phyloP scores from a whole-genome alignment of 2,329 filamentous ascomycete species.

The Epichloe sibirici region DNA sequence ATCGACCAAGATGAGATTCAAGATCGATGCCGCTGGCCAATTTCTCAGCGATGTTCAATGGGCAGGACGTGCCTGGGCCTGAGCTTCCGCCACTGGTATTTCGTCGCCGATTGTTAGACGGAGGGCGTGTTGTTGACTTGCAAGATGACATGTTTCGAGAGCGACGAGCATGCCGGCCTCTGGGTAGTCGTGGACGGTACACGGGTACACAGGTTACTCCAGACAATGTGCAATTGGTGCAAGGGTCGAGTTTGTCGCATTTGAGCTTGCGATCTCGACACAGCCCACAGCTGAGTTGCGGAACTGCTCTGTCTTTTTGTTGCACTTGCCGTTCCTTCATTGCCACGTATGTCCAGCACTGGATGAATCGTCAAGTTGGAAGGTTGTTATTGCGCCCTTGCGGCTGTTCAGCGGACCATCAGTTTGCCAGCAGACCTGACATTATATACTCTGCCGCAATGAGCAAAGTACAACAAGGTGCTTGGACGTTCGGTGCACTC shows the following conservation, averaged over 20 bases:
- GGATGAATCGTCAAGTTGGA: neutral
- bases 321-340: slow-evolving; percentile 2
- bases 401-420: neutral
- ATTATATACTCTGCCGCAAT: slow-evolving; percentile 1
- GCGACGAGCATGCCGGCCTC: slow-evolving; percentile 10
- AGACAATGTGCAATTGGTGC: slow-evolving; percentile 10
- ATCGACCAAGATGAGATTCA: neutral
- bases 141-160: neutral
- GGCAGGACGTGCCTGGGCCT: neutral
- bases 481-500: neutral
- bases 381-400: neutral
- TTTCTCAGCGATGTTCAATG: neutral
- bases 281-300: slow-evolving; percentile 9
- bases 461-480: neutral
- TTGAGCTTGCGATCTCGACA: slow-evolving; percentile 12
- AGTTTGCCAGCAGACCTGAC: neutral
- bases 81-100: neutral
- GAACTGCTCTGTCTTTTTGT: slow-evolving; percentile 3
- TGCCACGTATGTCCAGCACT: neutral
- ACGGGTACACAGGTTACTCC: slow-evolving; percentile 9
- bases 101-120: neutral
- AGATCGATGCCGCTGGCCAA: neutral
- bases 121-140: neutral
- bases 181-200: slow-evolving; percentile 8
- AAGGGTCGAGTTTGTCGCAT: slow-evolving; percentile 13